These are phyloP conservation scores for Acephala macrosclerotiorum DNA, from an alignment of 2,329 filamentous ascomycete species.

Conservation along the genomic window DNA sequence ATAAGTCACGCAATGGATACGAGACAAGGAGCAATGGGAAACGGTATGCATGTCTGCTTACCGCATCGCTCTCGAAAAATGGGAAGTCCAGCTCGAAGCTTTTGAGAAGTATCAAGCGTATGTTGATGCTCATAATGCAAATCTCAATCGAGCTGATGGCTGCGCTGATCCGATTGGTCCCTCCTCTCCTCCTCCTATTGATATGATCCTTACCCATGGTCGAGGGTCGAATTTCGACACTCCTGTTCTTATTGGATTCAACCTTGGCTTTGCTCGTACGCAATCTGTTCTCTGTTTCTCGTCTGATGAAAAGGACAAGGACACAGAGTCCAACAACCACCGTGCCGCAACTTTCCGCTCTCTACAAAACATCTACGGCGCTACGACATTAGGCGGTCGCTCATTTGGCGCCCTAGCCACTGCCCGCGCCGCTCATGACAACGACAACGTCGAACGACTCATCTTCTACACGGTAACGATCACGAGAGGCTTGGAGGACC, in stretches of 20 bases:
- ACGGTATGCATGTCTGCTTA: not conserved
- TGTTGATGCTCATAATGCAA: too few species aligned
- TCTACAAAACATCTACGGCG: not conserved
- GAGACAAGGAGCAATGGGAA: not conserved
- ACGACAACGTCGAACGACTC: not conserved
- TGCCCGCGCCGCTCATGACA: not conserved
- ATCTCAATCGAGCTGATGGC: too few species aligned
- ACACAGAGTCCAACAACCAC: not conserved
- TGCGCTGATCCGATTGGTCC: too few species aligned
- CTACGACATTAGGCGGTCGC: not conserved
- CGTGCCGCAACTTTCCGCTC: slow-evolving; percentile 8
- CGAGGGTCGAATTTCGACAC: slow-evolving; percentile 10
- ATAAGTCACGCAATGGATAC: too few species aligned
- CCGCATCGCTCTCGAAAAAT: not conserved
- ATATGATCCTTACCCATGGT: slow-evolving; percentile 11
- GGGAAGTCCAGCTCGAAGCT: not conserved
- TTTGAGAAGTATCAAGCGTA: not conserved
- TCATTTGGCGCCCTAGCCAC: slow-evolving; percentile 14
- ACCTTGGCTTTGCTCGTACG: slow-evolving; percentile 15
- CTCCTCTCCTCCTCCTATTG: not conserved
- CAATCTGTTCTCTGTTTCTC: slow-evolving; percentile 11
- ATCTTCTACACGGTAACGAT: slow-evolving; percentile 12
- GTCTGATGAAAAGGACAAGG: not conserved
- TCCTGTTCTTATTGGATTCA: slow-evolving; percentile 10
- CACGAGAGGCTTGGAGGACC: not conserved